Evolutionary conservation across 2,329 filamentous ascomycete genomes (phyloP).

Genomic region (Bimuria novae-zelandiae): DNA sequence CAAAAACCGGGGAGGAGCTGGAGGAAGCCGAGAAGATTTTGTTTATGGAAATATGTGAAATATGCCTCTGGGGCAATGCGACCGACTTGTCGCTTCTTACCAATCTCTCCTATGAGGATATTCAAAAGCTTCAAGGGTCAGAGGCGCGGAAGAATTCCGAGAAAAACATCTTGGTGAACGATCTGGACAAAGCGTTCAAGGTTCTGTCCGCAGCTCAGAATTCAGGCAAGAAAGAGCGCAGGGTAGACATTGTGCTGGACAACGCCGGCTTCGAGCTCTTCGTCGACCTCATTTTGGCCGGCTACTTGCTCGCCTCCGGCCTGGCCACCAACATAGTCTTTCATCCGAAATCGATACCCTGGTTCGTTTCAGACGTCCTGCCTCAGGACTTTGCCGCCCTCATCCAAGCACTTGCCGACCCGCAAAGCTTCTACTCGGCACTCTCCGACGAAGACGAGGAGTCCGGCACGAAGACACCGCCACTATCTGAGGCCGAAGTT

Average conservation of each 20-base stretch:
- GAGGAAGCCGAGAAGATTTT: constrained; percentile 74
- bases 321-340: constrained; percentile 86
- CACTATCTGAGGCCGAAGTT: constrained; percentile 70
- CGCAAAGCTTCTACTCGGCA: constrained; percentile 77
- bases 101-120: constrained; percentile 89
- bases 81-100: constrained; percentile 92
- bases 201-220: constrained; percentile 68
- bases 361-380: constrained; percentile 96
- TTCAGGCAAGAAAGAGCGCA: constrained; percentile 66
- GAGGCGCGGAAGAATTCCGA: constrained; percentile 84
- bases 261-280: constrained; percentile 98
- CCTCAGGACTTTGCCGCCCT: constrained; percentile 84
- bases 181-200: constrained; percentile 74
- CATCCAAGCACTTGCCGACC: constrained; percentile 76
- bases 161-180: constrained; percentile 89
- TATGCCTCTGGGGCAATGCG: constrained; percentile 96
- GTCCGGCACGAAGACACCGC: constrained; percentile 59
- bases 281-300: constrained; percentile 89
- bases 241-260: constrained; percentile 93
- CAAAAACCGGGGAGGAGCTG: constrained; percentile 56
- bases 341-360: constrained; percentile 93
- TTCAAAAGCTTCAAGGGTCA: constrained; percentile 92
- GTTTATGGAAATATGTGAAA: constrained; percentile 93
- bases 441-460: constrained; percentile 68
- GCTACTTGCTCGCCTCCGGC: constrained; percentile 82